phyloP scores from a whole-genome alignment of 2,329 filamentous ascomycete species.

The Podosphaera xanthii region DNA sequence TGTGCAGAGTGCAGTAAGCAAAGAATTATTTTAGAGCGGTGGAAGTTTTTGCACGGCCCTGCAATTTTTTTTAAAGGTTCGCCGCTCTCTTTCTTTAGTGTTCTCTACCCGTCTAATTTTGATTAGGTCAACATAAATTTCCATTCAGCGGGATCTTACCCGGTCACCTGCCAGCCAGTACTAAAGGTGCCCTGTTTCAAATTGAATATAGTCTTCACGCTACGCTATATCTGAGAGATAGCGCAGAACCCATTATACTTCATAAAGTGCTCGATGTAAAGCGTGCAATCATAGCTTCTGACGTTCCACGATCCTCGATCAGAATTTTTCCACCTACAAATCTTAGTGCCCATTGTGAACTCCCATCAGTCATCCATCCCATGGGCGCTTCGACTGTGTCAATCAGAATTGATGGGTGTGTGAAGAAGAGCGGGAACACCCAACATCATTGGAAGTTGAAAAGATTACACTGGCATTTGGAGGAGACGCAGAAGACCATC shows the following conservation, averaged over 20 bases:
- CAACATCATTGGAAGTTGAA: conserved; percentile 68
- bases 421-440: conserved; percentile 41
- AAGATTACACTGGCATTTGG: conserved; percentile 80
- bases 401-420: conserved; percentile 69
- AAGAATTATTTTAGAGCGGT: conserved; percentile 51
- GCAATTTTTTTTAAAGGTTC: conserved; percentile 27
- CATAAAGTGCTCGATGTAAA: conserved; percentile 48
- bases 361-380: conserved; percentile 66
- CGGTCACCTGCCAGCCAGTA: conserved; percentile 67
- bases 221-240: conserved; percentile 33
- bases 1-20: conserved; percentile 57
- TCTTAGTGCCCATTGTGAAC: conserved; percentile 64
- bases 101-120: background rate
- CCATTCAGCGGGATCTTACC: conserved; percentile 76
- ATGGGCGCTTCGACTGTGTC: conserved; percentile 60
- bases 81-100: conserved; percentile 4
- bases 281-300: conserved; percentile 52
- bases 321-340: conserved; percentile 94
- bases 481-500: conserved; percentile 62
- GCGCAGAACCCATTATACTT: conserved; percentile 38
- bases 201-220: conserved; percentile 64
- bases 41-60: conserved; percentile 47
- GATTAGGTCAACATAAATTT: conserved; percentile 44
- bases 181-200: conserved; percentile 46
- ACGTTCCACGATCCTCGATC: conserved; percentile 67